phyloP scores from a whole-genome alignment of 148 eudicot species.

The Agrostemma githago region DNA sequence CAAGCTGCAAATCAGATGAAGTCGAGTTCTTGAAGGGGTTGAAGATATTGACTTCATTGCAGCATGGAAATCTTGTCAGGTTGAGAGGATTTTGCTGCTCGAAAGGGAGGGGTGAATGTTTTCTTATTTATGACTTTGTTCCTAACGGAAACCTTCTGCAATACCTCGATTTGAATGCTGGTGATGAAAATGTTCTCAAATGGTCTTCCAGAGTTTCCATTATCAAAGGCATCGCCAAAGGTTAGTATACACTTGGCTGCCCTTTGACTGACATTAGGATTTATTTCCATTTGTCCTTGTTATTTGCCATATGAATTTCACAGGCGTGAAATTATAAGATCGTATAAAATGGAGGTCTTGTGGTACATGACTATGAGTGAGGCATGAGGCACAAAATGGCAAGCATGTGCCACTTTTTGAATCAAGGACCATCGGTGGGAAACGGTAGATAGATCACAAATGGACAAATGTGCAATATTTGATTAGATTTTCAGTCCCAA shows the following conservation, averaged over 20 bases:
- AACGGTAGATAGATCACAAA: not conserved
- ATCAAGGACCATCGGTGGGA: not conserved
- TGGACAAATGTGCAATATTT: not conserved
- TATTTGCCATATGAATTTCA: not conserved
- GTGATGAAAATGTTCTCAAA: slow-evolving; percentile 46
- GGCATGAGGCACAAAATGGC: not conserved
- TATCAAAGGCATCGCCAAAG: slow-evolving; percentile 87
- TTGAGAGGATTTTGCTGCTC: slow-evolving; percentile 94
- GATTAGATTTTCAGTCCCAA: not conserved
- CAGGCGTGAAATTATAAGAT: not conserved
- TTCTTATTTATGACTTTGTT: slow-evolving; percentile 72
- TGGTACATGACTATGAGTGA: not conserved
- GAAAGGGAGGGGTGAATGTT: slow-evolving; percentile 86
- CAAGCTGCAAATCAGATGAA: slow-evolving; percentile 79
- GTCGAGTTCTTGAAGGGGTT: slow-evolving; percentile 73
- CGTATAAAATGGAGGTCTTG: not conserved
- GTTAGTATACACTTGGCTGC: slow-evolving; percentile 29
- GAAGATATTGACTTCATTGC: slow-evolving; percentile 63
- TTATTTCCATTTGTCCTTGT: not conserved
- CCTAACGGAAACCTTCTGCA: slow-evolving; percentile 68
- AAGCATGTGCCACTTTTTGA: not conserved
- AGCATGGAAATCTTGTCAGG: slow-evolving; percentile 64
- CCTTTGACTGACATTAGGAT: not conserved
- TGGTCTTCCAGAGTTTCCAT: slow-evolving; percentile 72
- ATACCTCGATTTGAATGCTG: slow-evolving; percentile 56